These are phyloP conservation scores for Leucocoprinus leucothites DNA, from an alignment of 768 basidiomycete genomes.

Conservation along the genomic window DNA sequence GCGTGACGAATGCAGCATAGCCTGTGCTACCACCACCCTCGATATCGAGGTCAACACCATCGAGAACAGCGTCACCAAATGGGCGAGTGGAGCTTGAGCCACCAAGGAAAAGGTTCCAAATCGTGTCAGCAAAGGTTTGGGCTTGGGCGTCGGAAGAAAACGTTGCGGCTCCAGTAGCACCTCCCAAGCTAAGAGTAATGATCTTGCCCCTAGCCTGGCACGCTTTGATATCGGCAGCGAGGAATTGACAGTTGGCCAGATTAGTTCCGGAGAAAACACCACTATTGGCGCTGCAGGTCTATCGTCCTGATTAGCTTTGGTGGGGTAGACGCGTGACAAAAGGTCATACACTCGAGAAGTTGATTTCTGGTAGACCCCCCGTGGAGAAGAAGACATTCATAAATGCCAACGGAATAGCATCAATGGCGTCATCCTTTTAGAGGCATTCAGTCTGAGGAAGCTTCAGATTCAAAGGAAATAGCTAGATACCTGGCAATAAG, in stretches of 20 bases:
- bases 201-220: conserved; percentile 59
- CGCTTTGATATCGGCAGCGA: conserved; percentile 51
- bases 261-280: conserved; percentile 52
- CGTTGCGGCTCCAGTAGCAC: conserved; percentile 47
- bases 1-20: conserved; percentile 46
- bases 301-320: background rate
- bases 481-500: conserved; percentile 47
- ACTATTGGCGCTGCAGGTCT: conserved; percentile 49
- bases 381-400: conserved; percentile 56
- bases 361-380: conserved; percentile 54
- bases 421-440: conserved; percentile 49
- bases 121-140: conserved; percentile 47
- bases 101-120: conserved; percentile 71
- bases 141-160: conserved; percentile 54
- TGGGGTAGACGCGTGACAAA: background rate
- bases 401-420: conserved; percentile 62
- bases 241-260: conserved; percentile 53
- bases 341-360: conserved; percentile 52
- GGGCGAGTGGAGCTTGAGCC: conserved; percentile 56
- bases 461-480: background rate
- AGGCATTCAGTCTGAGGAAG: background rate
- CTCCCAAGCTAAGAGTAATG: conserved; percentile 46
- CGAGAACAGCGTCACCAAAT: conserved; percentile 61
- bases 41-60: conserved; percentile 64
- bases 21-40: conserved; percentile 50